phyloP scores from a whole-genome alignment of 257 asterid genomes.

The Nicotiana tabacum region DNA sequence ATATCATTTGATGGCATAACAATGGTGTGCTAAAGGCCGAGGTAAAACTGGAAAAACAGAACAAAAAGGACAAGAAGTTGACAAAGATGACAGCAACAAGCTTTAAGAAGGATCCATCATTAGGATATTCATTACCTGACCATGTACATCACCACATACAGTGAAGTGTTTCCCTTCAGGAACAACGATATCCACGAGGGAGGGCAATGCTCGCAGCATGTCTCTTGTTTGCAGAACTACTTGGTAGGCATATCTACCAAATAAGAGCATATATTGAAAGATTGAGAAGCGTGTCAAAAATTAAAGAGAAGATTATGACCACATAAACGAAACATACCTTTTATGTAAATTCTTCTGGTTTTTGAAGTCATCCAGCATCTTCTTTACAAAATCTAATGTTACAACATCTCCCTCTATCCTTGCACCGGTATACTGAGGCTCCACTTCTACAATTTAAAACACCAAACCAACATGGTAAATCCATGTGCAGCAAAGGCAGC shows the following conservation, averaged over 20 bases:
- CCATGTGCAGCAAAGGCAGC: not conserved
- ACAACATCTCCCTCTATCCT: conserved; percentile 87
- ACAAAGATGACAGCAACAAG: not conserved
- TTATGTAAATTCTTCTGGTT: conserved; percentile 76
- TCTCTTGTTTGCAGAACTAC: conserved; percentile 80
- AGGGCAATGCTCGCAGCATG: conserved; percentile 72
- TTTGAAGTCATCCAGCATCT: conserved; percentile 95
- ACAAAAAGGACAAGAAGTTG: not conserved
- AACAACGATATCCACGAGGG: conserved; percentile 86
- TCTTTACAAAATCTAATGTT: conserved; percentile 84
- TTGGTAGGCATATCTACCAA: conserved; percentile 82
- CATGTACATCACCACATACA: conserved; percentile 99
- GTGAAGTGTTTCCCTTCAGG: conserved; percentile 86
- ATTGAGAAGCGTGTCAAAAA: not conserved
- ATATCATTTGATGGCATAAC: not conserved
- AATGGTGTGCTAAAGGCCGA: not conserved
- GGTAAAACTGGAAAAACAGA: not conserved
- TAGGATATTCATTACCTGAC: conserved; percentile 67
- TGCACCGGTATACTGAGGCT: conserved; percentile 88
- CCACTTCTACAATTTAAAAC: conserved; percentile 65
- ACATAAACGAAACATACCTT: conserved; percentile 41
- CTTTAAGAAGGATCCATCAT: not conserved
- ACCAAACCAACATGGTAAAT: conserved; percentile 20
- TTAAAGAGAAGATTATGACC: not conserved
- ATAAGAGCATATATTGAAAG: conserved; percentile 6